Evolutionary conservation across 345 rosid species (phyloP), one percentile per base, ranked within the genome.

Genomic region (Arabidopsis arenosa): DNA sequence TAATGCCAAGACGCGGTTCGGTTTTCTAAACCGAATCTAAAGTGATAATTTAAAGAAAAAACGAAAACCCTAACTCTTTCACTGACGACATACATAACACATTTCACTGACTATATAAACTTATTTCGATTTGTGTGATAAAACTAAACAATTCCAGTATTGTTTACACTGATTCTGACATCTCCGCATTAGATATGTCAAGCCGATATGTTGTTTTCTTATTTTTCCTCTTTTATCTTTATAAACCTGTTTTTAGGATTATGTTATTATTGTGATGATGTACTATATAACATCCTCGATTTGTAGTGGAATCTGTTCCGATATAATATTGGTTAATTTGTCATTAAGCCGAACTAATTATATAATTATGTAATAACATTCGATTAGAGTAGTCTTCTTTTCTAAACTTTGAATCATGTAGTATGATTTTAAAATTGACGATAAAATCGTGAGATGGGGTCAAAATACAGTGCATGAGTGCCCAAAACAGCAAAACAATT

Each of bases 1-100:
- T 54, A 33, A 70, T 76, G 71, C 75, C 75, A 71, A 70, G 76
- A 64, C 12, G n/a, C 17, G 76, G 73, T 77, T 64, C 68, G 60
- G 62, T 49, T 71, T 64, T 57, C 76, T 57, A 63, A 63, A 76
- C 71, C 70, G 71, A 52, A 49, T 75, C 74, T 32, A 33, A 52
- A 61, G 17, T 68, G 7, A 11, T 41, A 7, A 5, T 1, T 5
- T 39, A 23, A 23, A 23, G 5, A 32, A 13, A 1, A 1, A 28
- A 56, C 1, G 11, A 1, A 65, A 64, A 21, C 48, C 54, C 44
- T 14, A 73, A 40, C 54, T 51, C 53, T 52, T 8, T 30, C 9
- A 36, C 39, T 36, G 32, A 28, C 32, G 30, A 28, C 30, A 28
- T 28, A 28, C 30, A 28, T 28, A 28, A 28, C 30, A 28, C 30